A percentile compares a stretch with the other conserved stretches of the same genome.
Evolutionary conservation across 176 grass and related monocot genomes (phyloP).

Genomic region (Olyra latifolia): DNA sequence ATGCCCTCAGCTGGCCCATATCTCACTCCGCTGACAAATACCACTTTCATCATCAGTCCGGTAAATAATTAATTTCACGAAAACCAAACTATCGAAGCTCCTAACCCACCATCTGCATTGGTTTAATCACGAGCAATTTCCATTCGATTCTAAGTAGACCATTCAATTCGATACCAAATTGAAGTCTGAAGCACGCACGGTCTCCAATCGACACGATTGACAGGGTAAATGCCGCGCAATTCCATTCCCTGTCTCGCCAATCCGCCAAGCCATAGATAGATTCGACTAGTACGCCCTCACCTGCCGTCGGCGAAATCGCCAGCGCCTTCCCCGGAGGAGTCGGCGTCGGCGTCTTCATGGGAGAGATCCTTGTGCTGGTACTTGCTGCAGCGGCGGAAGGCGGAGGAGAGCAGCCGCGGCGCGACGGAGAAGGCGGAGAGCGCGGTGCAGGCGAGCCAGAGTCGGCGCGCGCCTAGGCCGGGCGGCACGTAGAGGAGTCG

Average conservation of each 20-base stretch:
- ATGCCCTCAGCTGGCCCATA: not conserved
- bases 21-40: not conserved
- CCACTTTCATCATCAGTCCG: not conserved
- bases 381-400: constrained; percentile 41
- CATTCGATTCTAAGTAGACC: not conserved
- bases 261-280: not conserved
- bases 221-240: not conserved
- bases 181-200: not conserved
- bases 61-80: constrained; percentile 15
- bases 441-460: constrained; percentile 98
- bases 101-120: not conserved
- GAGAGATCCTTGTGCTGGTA: constrained; percentile 8
- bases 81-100: not conserved
- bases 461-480: constrained; percentile 70
- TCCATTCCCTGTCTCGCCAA: not conserved
- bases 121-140: not conserved
- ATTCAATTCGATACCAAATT: constrained; percentile 1
- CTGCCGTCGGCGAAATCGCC: constrained; percentile 25
- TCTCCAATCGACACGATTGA: not conserved
- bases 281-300: constrained; percentile 22
- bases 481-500: constrained; percentile 73
- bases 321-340: not conserved
- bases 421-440: constrained; percentile 91
- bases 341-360: not conserved
- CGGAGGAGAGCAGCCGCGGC: constrained; percentile 54